These are phyloP conservation scores for Penicillium sp. DNA, from an alignment of 2,329 filamentous ascomycete genomes.

Conservation along the genomic window DNA sequence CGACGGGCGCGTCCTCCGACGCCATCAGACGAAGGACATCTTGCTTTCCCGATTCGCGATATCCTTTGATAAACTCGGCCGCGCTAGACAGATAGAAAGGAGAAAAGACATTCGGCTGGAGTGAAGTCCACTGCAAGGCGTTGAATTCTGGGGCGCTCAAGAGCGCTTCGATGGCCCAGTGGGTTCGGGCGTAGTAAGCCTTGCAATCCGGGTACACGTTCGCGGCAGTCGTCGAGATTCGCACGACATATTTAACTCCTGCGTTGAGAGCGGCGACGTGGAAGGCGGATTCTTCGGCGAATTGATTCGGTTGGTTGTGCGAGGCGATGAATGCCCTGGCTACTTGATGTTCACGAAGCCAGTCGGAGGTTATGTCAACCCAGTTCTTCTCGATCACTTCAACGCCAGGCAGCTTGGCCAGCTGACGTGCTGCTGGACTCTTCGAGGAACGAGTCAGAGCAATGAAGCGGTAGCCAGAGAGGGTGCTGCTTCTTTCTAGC, in stretches of 20 bases:
- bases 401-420: constrained; percentile 39
- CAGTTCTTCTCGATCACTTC: constrained; percentile 41
- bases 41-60: constrained; percentile 38
- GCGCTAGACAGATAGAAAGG: constrained; percentile 26
- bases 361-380: constrained; percentile 43
- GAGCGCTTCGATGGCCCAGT: constrained; percentile 48
- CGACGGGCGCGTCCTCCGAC: constrained; percentile 33
- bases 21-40: constrained; percentile 30
- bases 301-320: constrained; percentile 41
- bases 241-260: constrained; percentile 47
- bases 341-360: constrained; percentile 44
- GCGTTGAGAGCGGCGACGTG: constrained; percentile 37
- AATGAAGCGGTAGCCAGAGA: constrained; percentile 29
- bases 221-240: constrained; percentile 44
- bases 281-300: constrained; percentile 46
- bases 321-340: constrained; percentile 45
- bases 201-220: constrained; percentile 40
- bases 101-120: constrained; percentile 43
- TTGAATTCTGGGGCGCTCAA: constrained; percentile 41
- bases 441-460: constrained; percentile 35
- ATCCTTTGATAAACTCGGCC: constrained; percentile 36
- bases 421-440: constrained; percentile 22
- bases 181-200: constrained; percentile 41
- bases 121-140: constrained; percentile 42
- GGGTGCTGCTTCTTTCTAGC: constrained; percentile 18